Conservation (phyloP, 129 eudicot genomes). For the Centella asiatica region DNA sequence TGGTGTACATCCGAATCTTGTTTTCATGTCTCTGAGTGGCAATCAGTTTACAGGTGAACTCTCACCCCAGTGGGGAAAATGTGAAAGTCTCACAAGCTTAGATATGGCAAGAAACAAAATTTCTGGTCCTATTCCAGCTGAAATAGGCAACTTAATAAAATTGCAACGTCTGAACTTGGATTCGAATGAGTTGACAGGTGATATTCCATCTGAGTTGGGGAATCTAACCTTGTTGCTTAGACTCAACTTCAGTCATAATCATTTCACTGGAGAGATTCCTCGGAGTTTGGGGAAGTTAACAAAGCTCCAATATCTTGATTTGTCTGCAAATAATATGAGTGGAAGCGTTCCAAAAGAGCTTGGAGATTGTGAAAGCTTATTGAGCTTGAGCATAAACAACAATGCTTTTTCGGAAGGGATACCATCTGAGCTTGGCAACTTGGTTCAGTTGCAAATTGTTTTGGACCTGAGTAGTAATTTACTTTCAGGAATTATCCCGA, state of each 20-base stretch:
- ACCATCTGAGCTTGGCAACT: constrained; percentile 57
- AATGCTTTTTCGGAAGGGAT: constrained; percentile 59
- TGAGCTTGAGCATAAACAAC: constrained; percentile 48
- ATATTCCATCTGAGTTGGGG: constrained; percentile 55
- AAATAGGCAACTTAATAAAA: constrained; percentile 46
- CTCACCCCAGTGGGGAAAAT: constrained; percentile 45
- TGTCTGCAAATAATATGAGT: constrained; percentile 46
- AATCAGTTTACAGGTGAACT: constrained; percentile 25
- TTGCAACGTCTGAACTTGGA: constrained; percentile 31
- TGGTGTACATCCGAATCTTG: constrained; percentile 22
- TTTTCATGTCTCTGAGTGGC: constrained; percentile 1
- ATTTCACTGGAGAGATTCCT: constrained; percentile 54
- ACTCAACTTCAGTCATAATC: constrained; percentile 61
- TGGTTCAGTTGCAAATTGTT: constrained; percentile 28
- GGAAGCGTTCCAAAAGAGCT: constrained; percentile 49
- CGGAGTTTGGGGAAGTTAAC: constrained; percentile 34
- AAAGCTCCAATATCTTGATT: constrained; percentile 47
- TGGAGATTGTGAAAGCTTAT: constrained; percentile 38
- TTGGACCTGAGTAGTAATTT: constrained; percentile 76
- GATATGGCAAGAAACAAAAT: constrained; percentile 49
- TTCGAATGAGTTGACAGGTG: constrained; percentile 57
- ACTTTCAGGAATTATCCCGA: constrained; percentile 60
- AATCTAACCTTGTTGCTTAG: constrained; percentile 27
- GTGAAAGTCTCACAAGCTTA: constrained; percentile 36
- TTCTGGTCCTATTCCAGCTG: constrained; percentile 59